phyloP scores from a whole-genome alignment of 2,329 filamentous ascomycete species.

The Fusarium citri region DNA sequence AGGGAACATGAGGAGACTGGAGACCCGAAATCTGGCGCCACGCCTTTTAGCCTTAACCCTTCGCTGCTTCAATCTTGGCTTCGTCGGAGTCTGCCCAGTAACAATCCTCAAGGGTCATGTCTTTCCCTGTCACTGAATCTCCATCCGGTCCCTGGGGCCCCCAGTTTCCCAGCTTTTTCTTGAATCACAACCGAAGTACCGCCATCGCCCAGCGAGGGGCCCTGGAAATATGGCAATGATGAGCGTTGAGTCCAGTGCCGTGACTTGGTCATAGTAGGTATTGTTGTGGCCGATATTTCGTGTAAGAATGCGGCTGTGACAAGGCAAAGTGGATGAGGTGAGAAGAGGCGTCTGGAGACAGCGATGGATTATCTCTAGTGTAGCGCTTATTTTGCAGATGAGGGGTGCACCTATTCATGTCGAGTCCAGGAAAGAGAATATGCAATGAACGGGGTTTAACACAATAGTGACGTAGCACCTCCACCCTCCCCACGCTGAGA shows the following conservation, averaged over 20 bases:
- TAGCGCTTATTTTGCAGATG: not conserved
- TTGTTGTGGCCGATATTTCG: not conserved
- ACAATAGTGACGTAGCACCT: conserved; percentile 2
- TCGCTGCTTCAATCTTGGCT: conserved; percentile 6
- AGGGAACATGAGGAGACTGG: conserved; percentile 4
- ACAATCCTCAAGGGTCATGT: conserved; percentile 7
- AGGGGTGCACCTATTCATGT: conserved; percentile 16
- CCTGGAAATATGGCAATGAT: conserved; percentile 7
- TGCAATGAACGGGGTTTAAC: conserved; percentile 16
- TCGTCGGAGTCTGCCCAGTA: not conserved
- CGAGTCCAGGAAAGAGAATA: not conserved
- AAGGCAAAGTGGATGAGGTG: conserved; percentile 6
- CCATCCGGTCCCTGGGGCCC: conserved; percentile 3
- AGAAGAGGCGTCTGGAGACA: not conserved
- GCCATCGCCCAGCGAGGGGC: conserved; percentile 2
- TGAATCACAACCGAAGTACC: conserved; percentile 32
- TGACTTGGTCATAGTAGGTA: not conserved
- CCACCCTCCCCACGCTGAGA: conserved; percentile 1
- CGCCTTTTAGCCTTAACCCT: conserved; percentile 17
- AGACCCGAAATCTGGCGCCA: conserved; percentile 29
- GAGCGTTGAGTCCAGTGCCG: not conserved
- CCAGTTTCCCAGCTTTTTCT: conserved; percentile 1
- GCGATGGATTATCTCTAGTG: not conserved
- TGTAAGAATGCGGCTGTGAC: conserved; percentile 7
- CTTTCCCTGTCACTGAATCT: conserved; percentile 1